phyloP scores from a whole-genome alignment of 1,284 basidiomycete genomes.

The Takashimella koratensis region DNA sequence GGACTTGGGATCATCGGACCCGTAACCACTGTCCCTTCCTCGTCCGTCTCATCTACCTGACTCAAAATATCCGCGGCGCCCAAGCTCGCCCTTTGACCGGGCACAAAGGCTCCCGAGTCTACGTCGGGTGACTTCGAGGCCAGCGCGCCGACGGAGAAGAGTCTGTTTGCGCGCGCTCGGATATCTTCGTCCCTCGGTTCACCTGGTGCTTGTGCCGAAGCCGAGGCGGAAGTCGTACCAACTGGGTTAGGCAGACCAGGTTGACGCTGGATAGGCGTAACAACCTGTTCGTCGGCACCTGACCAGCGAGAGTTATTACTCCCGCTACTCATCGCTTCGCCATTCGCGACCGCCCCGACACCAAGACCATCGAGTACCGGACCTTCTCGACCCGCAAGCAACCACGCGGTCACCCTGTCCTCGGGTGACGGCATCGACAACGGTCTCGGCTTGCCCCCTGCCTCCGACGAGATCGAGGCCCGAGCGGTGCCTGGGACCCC shows the following conservation, averaged over 20 bases:
- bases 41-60: background rate
- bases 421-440: constrained; percentile 13
- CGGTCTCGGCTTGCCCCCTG: background rate
- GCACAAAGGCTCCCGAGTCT: background rate
- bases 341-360: background rate
- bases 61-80: background rate
- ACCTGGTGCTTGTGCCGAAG: background rate
- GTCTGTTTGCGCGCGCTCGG: background rate
- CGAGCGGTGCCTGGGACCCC: constrained; percentile 46
- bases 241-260: background rate
- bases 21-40: background rate
- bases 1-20: background rate
- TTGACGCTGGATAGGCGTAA: background rate
- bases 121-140: background rate
- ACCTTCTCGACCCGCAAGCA: constrained; percentile 20
- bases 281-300: background rate
- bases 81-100: background rate
- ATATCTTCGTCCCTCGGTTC: background rate
- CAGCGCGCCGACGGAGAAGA: background rate
- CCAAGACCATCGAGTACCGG: background rate
- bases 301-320: background rate
- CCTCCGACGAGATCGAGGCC: background rate
- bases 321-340: background rate
- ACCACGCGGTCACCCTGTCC: constrained; percentile 35
- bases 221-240: background rate